Base-by-base conservation (phyloP, 306 rosid species). In the Dryas drummondii region DNA sequence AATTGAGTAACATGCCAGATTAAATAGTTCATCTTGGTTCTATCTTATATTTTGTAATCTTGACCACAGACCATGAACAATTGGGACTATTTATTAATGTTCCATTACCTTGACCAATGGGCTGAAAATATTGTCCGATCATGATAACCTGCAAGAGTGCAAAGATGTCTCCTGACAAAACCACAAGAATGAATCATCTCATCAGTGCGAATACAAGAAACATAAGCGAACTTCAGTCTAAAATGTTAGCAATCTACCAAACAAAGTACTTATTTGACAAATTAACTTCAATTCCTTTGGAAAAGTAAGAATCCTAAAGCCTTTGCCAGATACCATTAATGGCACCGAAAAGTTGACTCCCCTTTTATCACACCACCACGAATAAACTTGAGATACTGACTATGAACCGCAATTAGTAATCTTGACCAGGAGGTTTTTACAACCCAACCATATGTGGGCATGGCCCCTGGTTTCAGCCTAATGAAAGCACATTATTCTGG, bases 111-210 rank as follows among this genome's bases (percentile, higher is more conserved):
- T 48, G 97, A 92, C 97, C 99, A 94, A 75, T 94, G 91, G 77
- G 89, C 93, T n/a, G 99, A 92, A 84, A 92, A 94, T 75, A 94
- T 80, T 65, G 99, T 94, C 84, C 99, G 94, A 66, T 90, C 99
- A 81, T 94, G 99, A 86, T 87, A 89, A 73, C 98, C 99, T 13
- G 96, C 52, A 78, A 94, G 92, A 71, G 96, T 92, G 84, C 96
- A 89, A 78, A 79, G 65, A 86, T 94, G 99, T 69, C 83, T 89
- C 98, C 98, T 92, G 92, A 86, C 80, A 83, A 81, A 66, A 40
- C 72, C 69, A 80, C 37, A 77, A 82, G 76, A 76, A 79, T 16
- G 71, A 80, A 82, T 64, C 72, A 16, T 66, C 51, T 49, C 22
- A 42, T 70, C 53, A 49, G 44, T 61, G 32, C 45, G 17, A 44